Evolutionary conservation across 2,329 filamentous ascomycete species (phyloP).

Genomic region (Sclerotiophoma versabilis): DNA sequence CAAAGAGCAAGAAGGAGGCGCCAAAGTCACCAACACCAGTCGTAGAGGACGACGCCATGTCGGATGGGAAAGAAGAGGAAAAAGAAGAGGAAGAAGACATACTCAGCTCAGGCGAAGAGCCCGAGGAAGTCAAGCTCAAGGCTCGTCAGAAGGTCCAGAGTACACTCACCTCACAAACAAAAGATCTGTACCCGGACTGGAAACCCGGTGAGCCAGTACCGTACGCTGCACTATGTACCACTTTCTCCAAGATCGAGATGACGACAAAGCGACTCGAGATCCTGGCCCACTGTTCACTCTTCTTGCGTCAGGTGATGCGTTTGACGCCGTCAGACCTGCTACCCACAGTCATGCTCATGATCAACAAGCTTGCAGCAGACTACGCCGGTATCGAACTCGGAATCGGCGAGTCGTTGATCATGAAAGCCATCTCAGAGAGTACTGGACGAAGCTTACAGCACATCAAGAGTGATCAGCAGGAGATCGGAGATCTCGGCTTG

Average conservation of each 20-base stretch:
- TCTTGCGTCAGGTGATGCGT: conserved; percentile 91
- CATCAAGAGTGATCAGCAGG: conserved; percentile 94
- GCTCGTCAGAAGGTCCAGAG: conserved; percentile 81
- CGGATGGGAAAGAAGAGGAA: conserved; percentile 41
- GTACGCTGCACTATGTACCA: conserved; percentile 92
- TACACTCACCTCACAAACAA: conserved; percentile 70
- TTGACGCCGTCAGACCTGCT: conserved; percentile 88
- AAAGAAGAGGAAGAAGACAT: conserved; percentile 51
- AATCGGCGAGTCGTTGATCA: conserved; percentile 98
- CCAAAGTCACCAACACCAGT: conserved; percentile 33
- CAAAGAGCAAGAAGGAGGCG: conserved; percentile 27
- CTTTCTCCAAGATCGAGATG: conserved; percentile 93
- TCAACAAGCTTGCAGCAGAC: conserved; percentile 96
- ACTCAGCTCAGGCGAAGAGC: conserved; percentile 66
- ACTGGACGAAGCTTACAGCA: conserved; percentile 87
- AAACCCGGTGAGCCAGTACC: conserved; percentile 86
- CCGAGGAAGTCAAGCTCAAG: conserved; percentile 75
- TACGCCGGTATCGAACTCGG: conserved; percentile 96
- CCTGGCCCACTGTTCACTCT: conserved; percentile 84
- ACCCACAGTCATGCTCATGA: conserved; percentile 91
- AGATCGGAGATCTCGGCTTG: conserved; percentile 92
- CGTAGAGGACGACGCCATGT: conserved; percentile 28
- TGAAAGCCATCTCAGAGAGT: conserved; percentile 96
- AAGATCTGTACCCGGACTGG: conserved; percentile 96
- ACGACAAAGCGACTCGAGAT: conserved; percentile 92